Base-by-base conservation (phyloP, 108 stramenopile species). In the Stephanodiscus triporus region DNA sequence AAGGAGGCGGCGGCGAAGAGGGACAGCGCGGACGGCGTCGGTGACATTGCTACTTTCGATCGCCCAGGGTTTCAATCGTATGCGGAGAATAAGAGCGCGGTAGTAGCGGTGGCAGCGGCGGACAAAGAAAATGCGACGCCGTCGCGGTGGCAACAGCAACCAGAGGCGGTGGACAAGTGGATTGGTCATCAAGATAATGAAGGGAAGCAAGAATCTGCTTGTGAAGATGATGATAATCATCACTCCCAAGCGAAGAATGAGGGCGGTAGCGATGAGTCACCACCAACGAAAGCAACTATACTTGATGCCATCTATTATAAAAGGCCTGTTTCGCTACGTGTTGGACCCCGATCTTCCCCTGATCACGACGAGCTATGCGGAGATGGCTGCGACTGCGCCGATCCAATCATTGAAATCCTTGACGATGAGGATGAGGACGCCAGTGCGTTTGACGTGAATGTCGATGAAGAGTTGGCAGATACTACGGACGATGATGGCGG, bases 401-500 rank as follows among this genome's bases (percentile, higher is more conserved):
- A 77, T 66, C 76, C 81, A 22, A 68, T 82, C 30, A 34, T 82
- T 30, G 81, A 82, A 75, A 60, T 73, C 49, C 23, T 82, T n/a
- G 76, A 82, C 62, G 49, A 66, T 48, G 61, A 77, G 27, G 49
- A 66, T 48, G 61, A 77, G 27, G 60, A 76, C 43, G 70, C 76
- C 23, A 66, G 72, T 38, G 55, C 38, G 24, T 70, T 36, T 43
- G 80, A 68, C 66, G 75, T 22, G 9, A 29, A 37, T 66, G 42
- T 30, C 17, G 27, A 37, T 40, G 24, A 55, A 32, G 47, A 34
- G 58, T 38, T 49, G 70, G 51, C 27, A 2, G 63, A 54, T 48
- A 43, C 38, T 13, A 42, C 16, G 9, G 65, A 65, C 45, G 73
- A 64, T 55, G 71, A 72, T 61, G 51, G 49, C 16, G 75, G 16